phyloP scores from a whole-genome alignment of 2,329 filamentous ascomycete genomes.

The Aspergillus sp. region DNA sequence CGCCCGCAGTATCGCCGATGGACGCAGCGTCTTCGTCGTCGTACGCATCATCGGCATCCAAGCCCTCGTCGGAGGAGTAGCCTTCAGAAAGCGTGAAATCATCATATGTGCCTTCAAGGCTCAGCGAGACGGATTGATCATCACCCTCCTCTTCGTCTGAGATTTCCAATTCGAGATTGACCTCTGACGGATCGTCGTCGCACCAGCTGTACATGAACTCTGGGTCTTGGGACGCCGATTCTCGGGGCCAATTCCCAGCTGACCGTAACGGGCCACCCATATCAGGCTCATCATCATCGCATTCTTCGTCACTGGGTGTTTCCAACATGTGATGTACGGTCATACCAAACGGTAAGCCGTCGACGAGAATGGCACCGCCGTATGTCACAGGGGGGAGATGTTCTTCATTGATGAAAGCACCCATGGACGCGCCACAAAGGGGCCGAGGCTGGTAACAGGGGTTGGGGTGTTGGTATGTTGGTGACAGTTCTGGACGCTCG shows the following conservation, averaged over 20 bases:
- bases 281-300: conserved; percentile 33
- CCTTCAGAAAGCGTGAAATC: conserved; percentile 48
- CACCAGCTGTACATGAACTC: conserved; percentile 38
- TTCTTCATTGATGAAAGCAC: conserved; percentile 79
- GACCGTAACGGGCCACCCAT: conserved; percentile 41
- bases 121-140: conserved; percentile 35
- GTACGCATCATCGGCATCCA: conserved; percentile 48
- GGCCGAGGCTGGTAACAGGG: conserved; percentile 76
- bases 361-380: conserved; percentile 81
- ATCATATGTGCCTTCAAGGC: conserved; percentile 37
- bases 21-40: conserved; percentile 57
- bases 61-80: conserved; percentile 54
- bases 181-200: conserved; percentile 39
- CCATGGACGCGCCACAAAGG: conserved; percentile 85
- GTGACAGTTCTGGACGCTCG: conserved; percentile 23
- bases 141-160: conserved; percentile 56
- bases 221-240: conserved; percentile 21
- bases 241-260: conserved; percentile 39
- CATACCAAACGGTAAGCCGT: conserved; percentile 85
- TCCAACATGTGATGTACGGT: conserved; percentile 97
- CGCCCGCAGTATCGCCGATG: conserved; percentile 73
- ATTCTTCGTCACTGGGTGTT: conserved; percentile 55
- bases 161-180: conserved; percentile 49
- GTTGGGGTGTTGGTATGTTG: conserved; percentile 51
- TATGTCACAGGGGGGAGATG: conserved; percentile 90